These are phyloP conservation scores for Oryza coarctata DNA, from an alignment of 176 grass and related monocot species.

Conservation along the genomic window DNA sequence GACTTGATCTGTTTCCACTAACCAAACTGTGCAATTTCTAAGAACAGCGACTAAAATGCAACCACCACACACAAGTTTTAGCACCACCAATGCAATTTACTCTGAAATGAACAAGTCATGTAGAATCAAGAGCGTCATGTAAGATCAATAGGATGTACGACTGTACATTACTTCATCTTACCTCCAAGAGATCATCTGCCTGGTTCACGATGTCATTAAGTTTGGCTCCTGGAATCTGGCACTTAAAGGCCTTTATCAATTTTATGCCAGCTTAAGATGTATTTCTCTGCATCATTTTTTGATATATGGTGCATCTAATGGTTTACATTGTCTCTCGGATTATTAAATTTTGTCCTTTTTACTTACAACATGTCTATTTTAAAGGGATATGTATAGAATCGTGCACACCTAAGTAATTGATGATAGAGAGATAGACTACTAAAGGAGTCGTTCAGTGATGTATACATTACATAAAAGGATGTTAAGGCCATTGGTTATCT, in stretches of 20 bases:
- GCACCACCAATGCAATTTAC: not conserved
- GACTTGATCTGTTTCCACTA: not conserved
- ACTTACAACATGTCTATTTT: too few relatives aligned
- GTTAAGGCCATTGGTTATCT: too few relatives aligned
- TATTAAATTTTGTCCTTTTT: too few relatives aligned
- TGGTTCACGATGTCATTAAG: conserved; percentile 96
- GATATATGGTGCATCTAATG: too few relatives aligned
- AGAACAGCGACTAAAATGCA: not conserved
- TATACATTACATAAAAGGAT: too few relatives aligned
- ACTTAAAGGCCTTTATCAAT: conserved; percentile 73
- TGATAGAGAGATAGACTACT: too few relatives aligned
- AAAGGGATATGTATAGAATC: too few relatives aligned
- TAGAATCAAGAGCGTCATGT: not conserved
- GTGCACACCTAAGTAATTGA: too few relatives aligned
- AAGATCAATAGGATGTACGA: conserved; percentile 1
- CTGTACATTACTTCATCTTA: conserved; percentile 28
- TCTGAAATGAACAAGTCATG: not conserved
- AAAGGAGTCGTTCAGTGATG: too few relatives aligned
- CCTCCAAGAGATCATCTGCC: conserved; percentile 91
- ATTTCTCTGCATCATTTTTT: too few relatives aligned
- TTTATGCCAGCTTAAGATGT: not conserved
- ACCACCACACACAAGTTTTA: not conserved
- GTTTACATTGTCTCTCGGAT: too few relatives aligned
- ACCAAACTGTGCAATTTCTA: not conserved
- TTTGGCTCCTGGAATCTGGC: conserved; percentile 86